Evolutionary conservation across 106 monocot species (phyloP).

Genomic region (Posidonia australis): DNA sequence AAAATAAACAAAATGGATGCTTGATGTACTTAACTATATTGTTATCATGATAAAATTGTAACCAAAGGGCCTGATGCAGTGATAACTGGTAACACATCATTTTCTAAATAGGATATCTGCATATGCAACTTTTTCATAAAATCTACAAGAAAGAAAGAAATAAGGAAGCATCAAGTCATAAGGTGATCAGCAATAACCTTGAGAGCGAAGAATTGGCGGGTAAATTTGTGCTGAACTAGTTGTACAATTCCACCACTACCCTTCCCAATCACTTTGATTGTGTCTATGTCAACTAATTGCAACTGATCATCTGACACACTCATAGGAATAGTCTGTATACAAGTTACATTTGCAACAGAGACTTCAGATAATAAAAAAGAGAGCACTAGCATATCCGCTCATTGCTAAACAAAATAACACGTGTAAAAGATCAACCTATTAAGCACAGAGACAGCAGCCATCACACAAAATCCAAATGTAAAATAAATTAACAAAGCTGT

Average conservation of each 20-base stretch:
- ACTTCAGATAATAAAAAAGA: not conserved
- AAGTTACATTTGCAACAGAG: not conserved
- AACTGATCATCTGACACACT: conserved; percentile 49
- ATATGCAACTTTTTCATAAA: not conserved
- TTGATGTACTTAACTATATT: no score
- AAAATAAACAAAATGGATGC: not conserved
- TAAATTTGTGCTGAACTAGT: conserved; percentile 85
- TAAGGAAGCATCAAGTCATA: not conserved
- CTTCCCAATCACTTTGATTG: conserved; percentile 74
- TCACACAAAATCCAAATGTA: no score
- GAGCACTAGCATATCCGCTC: not conserved
- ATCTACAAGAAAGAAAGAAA: not conserved
- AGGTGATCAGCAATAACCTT: conserved; percentile 39
- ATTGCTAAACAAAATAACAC: not conserved
- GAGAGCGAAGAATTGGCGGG: conserved; percentile 89
- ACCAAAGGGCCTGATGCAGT: no score
- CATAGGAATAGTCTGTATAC: conserved; percentile 44
- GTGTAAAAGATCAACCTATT: not conserved
- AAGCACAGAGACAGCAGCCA: no score
- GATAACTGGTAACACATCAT: not conserved
- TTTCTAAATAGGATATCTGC: not conserved
- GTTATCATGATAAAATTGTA: no score
- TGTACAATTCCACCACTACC: conserved; percentile 73
- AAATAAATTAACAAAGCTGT: no score
- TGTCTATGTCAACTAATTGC: conserved; percentile 61